A percentile compares a stretch with the other conserved stretches of the same genome.
phyloP scores from a whole-genome alignment of 2,329 filamentous ascomycete species.

The Fusarium pseudocircinatum region DNA sequence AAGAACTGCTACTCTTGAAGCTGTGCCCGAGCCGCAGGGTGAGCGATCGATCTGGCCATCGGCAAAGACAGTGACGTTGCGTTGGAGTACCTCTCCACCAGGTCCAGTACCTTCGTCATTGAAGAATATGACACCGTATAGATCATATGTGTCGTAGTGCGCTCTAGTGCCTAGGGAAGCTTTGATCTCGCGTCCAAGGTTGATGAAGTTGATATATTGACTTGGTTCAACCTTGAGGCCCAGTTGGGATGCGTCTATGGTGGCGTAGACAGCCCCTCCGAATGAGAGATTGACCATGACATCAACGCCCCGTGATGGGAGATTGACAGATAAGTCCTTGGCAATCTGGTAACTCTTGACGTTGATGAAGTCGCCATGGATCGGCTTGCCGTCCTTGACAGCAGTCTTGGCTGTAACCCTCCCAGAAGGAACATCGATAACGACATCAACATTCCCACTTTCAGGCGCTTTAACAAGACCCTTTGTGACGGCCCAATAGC shows the following conservation, averaged over 20 bases:
- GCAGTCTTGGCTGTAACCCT: constrained; percentile 13
- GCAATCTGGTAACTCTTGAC: constrained; percentile 29
- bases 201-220: constrained; percentile 18
- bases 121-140: constrained; percentile 30
- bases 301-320: neutral
- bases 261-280: constrained; percentile 27
- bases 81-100: neutral
- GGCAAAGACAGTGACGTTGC: constrained; percentile 40
- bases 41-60: constrained; percentile 43
- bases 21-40: constrained; percentile 41
- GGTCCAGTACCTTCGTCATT: neutral
- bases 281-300: constrained; percentile 8
- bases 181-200: constrained; percentile 32
- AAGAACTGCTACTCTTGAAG: constrained; percentile 30
- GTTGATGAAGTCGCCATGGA: constrained; percentile 31
- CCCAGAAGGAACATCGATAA: constrained; percentile 30
- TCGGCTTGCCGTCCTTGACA: neutral
- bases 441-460: constrained; percentile 15
- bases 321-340: neutral
- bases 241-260: constrained; percentile 13
- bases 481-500: constrained; percentile 37
- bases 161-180: constrained; percentile 6
- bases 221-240: constrained; percentile 16
- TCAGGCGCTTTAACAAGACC: neutral
- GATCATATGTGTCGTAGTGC: constrained; percentile 8